Evolutionary conservation across 192 early-diverging fungal species (phyloP), one percentile per base, ranked within the genome.

Genomic region (Fimicolochytrium jonesii): DNA sequence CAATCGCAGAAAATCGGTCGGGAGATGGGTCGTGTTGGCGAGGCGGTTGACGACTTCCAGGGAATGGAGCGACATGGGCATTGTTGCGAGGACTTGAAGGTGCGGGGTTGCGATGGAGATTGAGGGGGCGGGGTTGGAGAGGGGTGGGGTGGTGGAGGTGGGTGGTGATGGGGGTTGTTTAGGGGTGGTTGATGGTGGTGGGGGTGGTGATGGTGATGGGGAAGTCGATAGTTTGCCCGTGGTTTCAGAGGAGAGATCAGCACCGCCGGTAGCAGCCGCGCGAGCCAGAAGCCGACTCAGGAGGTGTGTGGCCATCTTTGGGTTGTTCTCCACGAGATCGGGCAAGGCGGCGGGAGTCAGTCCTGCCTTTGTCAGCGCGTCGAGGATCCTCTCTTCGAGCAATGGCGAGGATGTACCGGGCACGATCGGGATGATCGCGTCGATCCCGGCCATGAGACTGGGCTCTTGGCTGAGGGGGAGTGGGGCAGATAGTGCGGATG

Each of bases 251-350:
- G 0, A 9, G 0, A 32, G 34, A 2, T 7, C 28, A 37, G n/a
- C n/a, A n/a, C n/a, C n/a, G n/a, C n/a, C n/a, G n/a, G n/a, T n/a
- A n/a, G n/a, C n/a, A n/a, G n/a, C n/a, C n/a, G n/a, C n/a, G n/a
- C n/a, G n/a, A n/a, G 18, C 18, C 17, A 62, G 20, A 23, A 80
- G 61, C 26, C 62, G 51, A 29, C 66, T 39, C 2, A 80, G 49
- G 15, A 59, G 50, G 34, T 72, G 70, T 15, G 60, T 52, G 5
- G 76, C 76, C 17, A 80, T 30, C 9, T 47, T 69, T 23, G 70
- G 73, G 48, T 80, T 80, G 59, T 67, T 72, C 44, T 80, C 76
- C 32, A 78, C 67, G 25, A 80, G 57, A 31, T 68, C 54, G 13
- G 76, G 70, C 20, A 80, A 54, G 25, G 34, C 42, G 36, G 59